Evolutionary conservation across 2,329 filamentous ascomycete species (phyloP).

Genomic region (Aspergillus sergii): DNA sequence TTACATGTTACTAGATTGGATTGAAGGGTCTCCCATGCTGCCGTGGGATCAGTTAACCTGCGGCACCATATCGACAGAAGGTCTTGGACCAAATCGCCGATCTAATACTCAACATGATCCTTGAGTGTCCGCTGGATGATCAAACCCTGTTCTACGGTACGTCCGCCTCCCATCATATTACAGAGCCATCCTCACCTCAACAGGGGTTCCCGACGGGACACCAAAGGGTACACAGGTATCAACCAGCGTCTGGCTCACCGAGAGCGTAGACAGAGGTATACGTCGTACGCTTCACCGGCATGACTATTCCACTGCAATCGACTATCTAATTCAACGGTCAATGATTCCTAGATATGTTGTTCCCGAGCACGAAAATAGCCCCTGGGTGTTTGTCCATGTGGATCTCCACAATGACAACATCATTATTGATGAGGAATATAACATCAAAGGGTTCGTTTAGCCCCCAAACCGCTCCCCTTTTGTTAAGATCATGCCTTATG

Average conservation of each 20-base stretch:
- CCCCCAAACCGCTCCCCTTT: background rate
- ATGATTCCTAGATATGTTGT: background rate
- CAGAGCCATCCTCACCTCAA: too few relatives aligned
- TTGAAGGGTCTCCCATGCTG: background rate
- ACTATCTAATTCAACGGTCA: background rate
- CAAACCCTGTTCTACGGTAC: background rate
- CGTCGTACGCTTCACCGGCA: background rate
- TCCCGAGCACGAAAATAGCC: background rate
- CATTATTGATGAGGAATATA: background rate
- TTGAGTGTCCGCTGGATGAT: background rate
- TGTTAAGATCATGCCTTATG: background rate
- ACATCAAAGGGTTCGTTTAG: background rate
- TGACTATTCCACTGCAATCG: background rate
- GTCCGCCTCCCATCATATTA: background rate
- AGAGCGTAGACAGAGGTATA: background rate
- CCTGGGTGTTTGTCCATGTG: background rate
- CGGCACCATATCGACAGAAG: background rate
- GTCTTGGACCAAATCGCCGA: background rate
- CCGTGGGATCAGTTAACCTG: background rate
- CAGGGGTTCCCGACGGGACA: background rate
- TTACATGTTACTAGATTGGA: background rate
- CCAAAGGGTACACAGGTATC: background rate
- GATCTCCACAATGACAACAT: background rate
- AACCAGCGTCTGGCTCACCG: background rate
- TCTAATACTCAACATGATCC: background rate